Conservation (phyloP, 345 rosid species). For the Orychophragmus violaceus region DNA sequence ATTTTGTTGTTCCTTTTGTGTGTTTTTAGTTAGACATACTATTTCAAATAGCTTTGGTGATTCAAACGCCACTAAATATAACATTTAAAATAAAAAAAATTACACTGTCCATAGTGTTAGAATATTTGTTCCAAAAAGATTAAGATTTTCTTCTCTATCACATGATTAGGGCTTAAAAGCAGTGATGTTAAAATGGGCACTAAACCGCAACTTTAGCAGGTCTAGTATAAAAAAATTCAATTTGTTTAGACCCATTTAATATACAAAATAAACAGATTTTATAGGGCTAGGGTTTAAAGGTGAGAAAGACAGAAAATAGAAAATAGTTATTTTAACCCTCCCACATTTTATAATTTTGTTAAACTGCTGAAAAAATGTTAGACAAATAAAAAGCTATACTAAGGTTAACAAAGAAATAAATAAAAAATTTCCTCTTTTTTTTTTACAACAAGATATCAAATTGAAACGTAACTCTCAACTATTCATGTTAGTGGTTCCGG, state of each 20-base stretch:
- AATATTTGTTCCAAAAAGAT: neutral
- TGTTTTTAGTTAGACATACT: neutral
- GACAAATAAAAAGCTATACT: neutral
- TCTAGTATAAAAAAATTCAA: too few species aligned
- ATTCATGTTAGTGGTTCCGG: too few species aligned
- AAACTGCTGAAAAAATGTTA: neutral
- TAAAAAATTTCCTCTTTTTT: too few species aligned
- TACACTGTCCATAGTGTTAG: neutral
- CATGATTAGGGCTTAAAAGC: too few species aligned
- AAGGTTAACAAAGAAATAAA: too few species aligned
- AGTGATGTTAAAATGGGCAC: too few species aligned
- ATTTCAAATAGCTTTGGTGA: neutral
- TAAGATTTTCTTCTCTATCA: neutral
- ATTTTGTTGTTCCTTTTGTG: neutral
- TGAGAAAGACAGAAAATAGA: neutral
- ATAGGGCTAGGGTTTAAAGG: neutral
- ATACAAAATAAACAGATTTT: too few species aligned
- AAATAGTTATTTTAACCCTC: neutral
- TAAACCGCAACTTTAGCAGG: too few species aligned
- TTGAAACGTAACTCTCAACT: too few species aligned
- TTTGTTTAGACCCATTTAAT: too few species aligned
- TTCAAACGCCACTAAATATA: neutral
- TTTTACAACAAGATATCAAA: too few species aligned
- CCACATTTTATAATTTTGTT: neutral
- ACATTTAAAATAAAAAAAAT: neutral